phyloP scores from a whole-genome alignment of 2,329 filamentous ascomycete genomes.

The Colletotrichum plurivorum region DNA sequence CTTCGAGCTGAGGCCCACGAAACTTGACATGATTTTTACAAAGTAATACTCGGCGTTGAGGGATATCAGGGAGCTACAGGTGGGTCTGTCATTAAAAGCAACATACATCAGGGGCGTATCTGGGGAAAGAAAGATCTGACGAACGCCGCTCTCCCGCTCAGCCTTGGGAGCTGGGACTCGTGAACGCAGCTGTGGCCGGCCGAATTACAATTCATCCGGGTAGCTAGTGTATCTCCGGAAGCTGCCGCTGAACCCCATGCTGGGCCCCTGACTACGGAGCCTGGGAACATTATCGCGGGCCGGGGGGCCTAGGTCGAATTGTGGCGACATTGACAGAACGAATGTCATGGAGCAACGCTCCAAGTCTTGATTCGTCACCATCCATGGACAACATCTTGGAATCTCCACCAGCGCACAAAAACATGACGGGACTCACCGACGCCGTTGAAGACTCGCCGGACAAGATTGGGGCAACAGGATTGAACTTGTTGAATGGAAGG shows the following conservation, averaged over 20 bases:
- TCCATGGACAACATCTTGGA: neutral
- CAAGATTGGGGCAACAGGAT: neutral
- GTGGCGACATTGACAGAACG: neutral
- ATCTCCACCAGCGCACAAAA: neutral
- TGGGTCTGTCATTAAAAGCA: neutral
- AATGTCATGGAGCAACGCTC: neutral
- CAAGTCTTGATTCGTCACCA: neutral
- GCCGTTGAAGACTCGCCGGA: too few species aligned
- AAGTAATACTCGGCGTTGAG: neutral
- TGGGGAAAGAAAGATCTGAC: conserved; percentile 11
- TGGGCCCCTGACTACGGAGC: neutral
- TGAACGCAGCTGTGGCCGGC: neutral
- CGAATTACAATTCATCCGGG: neutral
- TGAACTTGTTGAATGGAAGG: too few species aligned
- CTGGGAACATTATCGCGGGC: neutral
- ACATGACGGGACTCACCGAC: too few species aligned
- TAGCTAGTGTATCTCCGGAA: neutral
- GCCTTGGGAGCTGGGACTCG: neutral
- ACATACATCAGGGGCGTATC: neutral
- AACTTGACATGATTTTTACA: neutral
- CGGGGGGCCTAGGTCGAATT: neutral
- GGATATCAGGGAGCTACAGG: neutral
- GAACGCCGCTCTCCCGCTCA: neutral
- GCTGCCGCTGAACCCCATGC: neutral
- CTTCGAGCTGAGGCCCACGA: neutral